Evolutionary conservation across 768 basidiomycete genomes (phyloP), one percentile per base, ranked within the genome.

Genomic region (Hypholoma fasciculare): DNA sequence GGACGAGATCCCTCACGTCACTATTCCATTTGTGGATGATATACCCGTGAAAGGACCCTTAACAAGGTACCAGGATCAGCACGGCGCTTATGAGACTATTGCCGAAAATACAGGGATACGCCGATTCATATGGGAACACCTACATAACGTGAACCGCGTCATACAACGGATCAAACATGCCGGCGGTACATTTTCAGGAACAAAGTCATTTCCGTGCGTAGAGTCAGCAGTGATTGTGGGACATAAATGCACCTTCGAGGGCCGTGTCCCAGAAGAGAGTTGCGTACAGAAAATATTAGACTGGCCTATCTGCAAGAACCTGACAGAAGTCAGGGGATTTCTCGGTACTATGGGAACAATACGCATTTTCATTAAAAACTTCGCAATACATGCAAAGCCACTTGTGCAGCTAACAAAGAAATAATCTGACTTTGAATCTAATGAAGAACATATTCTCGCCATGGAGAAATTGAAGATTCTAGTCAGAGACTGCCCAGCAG

Each of bases 51-150:
- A 69, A 56, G 73, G 76, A 13, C 77, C 72, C 0, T 26, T 42
- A 2, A 69, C 76, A 0, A 49, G 54, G 4, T 79, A 80, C 46
- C 68, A 60, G 1, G n/a, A 58, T 0, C 4, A 17, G 1, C 7
- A 55, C 12, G 71, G 72, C 9, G 58, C 68, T 0, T 72, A 54
- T 7, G 26, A 73, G 42, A 36, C 38, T 0, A 9, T 73, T 0
- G 9, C 37, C 0, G 63, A 71, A 37, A 75, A 75, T 49, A 57
- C 68, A 0, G 67, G 67, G 2, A 71, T 75, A n/a, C 59, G 61
- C 0, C 50, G 62, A 0, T 82, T 81, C 49, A 65, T 81, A 0
- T 79, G 72, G 69, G 73, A 81, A 51, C 73, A 79, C 49, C 58
- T 69, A 0, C 8, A 52, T 4, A 64, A 72, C 26, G 55, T 78